Evolutionary conservation across 1,284 basidiomycete species (phyloP), one percentile per base, ranked within the genome.

Genomic region (Trametes versicolor): DNA sequence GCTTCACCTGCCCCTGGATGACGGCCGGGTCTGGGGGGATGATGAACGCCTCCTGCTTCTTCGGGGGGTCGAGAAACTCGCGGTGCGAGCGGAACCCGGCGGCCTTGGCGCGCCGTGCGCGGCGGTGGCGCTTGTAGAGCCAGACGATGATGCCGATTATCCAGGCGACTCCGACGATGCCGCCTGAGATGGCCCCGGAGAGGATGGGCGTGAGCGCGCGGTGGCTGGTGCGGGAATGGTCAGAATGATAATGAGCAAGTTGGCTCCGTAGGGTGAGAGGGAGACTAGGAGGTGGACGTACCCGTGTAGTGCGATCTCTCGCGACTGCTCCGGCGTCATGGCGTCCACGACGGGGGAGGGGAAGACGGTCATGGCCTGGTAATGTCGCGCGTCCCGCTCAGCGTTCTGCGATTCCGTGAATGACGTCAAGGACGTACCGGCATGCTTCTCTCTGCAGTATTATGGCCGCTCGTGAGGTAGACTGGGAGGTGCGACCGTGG

Each of bases 21-120:
- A 90, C 80, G 41, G 88, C 89, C 23, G 89, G 88, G 73, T 91
- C 89, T 1, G 88, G 89, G 21, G 89, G 88, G 37, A 91, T 83
- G 63, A 89, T 81, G 68, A 86, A 81, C 49, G 79, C 69, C 54
- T 80, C 76, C 55, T 71, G 65, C 60, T 73, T 72, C 70, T 75
- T 74, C 25, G 71, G 73, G 47, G 72, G 72, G 49, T 76, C 73
- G 59, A 74, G 71, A 68, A 76, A 75, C 70, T 75, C 73, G 70
- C 73, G 72, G 70, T 72, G 73, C 63, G 63, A 74, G 60, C 64
- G 69, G 67, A 64, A 74, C 58, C 72, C 76, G 32, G 70, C 73
- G 53, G 70, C 72, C 66, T 69, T 71, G 23, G 76, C 76, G 25
- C 71, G 70, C 48, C 63, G 64, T 60, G 75, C 74, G 65, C 75